Evolutionary conservation across 2,329 filamentous ascomycete species (phyloP).

Genomic region (Coleophoma crateriformis): DNA sequence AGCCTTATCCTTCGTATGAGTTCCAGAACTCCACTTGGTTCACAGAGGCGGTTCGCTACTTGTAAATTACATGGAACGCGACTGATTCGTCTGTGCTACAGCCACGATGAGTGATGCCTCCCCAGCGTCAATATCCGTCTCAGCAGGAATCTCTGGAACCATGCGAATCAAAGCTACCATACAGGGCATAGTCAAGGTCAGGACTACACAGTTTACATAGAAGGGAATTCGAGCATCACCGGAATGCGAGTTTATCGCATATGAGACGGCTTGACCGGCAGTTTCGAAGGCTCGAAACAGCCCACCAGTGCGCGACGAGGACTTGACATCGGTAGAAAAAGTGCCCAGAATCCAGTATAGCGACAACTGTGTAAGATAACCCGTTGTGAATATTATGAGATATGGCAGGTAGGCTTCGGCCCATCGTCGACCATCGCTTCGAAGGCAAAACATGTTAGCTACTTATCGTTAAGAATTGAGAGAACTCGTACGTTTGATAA

Average conservation of each 20-base stretch:
- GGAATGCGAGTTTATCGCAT: constrained; percentile 22
- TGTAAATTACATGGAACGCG: no score
- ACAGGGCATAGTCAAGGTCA: constrained; percentile 7
- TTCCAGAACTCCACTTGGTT: no score
- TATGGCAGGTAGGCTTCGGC: constrained; percentile 14
- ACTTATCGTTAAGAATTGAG: background rate
- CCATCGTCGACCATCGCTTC: constrained; percentile 1
- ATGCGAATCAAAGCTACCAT: constrained; percentile 7
- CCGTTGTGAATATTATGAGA: constrained; percentile 11
- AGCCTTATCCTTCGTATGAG: no score
- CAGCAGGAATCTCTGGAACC: constrained; percentile 6
- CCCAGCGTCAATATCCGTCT: constrained; percentile 5
- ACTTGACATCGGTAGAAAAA: constrained; percentile 28
- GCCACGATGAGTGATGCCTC: constrained; percentile 1
- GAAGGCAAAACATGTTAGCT: background rate
- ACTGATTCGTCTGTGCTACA: background rate
- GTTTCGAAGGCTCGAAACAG: constrained; percentile 43
- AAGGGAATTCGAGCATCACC: constrained; percentile 9
- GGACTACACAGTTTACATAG: constrained; percentile 11
- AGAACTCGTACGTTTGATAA: constrained; percentile 6
- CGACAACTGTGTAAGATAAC: constrained; percentile 11
- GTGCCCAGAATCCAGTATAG: constrained; percentile 33
- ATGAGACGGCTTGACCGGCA: constrained; percentile 25
- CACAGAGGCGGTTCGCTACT: no score
- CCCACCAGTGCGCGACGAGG: constrained; percentile 37